Base-by-base conservation (phyloP, 371 early-diverging fungal species). In the Circinella minor region DNA sequence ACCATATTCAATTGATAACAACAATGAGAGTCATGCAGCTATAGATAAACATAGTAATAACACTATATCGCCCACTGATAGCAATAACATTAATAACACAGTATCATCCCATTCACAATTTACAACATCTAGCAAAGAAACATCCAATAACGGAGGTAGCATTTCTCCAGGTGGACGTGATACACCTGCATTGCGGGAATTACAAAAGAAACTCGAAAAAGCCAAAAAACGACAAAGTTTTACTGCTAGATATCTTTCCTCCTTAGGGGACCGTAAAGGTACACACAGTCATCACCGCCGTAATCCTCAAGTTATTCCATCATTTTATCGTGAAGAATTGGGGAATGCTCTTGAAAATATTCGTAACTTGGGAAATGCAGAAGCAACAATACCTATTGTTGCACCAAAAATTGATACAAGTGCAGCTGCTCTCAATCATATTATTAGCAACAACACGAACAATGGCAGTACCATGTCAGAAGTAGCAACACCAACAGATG, bases 181-280 rank as follows among this genome's bases (percentile, higher is more conserved):
- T 64, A 63, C 67, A 36, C 69, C 68, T 11, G 75, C 77, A 0
- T 71, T 75, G 9, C 65, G 70, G n/a, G 73, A 72, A 46, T 60
- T 78, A n/a, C 75, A 79, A 39, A 69, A 71, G 37, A 81, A 81
- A 14, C 27, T 77, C 60, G 74, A 79, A 54, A 81, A 77, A n/a
- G 69, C 71, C 15, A 72, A 66, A n/a, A 85, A 85, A 51, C 68
- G 85, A 70, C 82, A 81, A 34, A 82, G 82, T 72, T 74, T 82
- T n/a, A 82, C 81, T 1, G 77, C 85, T 2, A 70, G 78, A 0
- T 85, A 76, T 48, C 69, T 82, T 10, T 78, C 79, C 15, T 73
- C 79, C 9, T 38, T 77, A 11, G 61, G 68, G 0, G 65, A 63
- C 3, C 61, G 39, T 55, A 49, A 60, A 18, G 34, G 57, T 27